Conservation (phyloP, 2,329 filamentous ascomycete genomes). For the Beauveria scarabaeidicola region DNA sequence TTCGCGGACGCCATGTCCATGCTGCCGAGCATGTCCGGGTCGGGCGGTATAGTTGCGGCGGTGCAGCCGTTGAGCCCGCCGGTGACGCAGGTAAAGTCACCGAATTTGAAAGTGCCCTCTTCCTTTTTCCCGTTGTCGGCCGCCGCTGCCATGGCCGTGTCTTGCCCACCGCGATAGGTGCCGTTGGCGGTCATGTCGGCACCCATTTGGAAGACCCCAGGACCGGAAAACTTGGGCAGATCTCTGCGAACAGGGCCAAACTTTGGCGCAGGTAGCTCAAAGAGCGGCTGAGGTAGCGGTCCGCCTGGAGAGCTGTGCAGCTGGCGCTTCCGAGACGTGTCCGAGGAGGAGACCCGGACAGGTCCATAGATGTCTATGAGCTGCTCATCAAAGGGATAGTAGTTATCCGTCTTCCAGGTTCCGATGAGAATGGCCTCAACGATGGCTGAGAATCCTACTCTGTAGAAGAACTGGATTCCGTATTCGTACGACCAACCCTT, state of each 20-base stretch:
- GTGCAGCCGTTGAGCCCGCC: background rate
- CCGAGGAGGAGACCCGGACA: background rate
- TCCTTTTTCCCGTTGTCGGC: background rate
- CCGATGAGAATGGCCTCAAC: background rate
- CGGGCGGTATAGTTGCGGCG: background rate
- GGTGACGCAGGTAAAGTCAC: background rate
- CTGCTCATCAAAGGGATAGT: background rate
- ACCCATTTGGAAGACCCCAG: background rate
- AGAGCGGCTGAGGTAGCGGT: background rate
- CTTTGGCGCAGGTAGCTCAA: background rate
- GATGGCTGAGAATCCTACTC: background rate
- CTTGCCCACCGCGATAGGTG: background rate
- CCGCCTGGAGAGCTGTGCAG: background rate
- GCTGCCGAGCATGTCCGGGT: background rate
- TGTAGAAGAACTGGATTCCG: background rate
- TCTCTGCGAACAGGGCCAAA: background rate
- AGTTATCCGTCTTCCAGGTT: background rate
- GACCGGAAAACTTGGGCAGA: background rate
- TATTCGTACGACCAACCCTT: background rate
- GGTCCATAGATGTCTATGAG: background rate
- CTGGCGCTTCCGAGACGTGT: background rate
- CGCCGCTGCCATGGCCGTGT: background rate
- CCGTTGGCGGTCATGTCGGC: background rate
- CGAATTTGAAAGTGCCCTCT: background rate
- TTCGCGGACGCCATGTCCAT: background rate